Evolutionary conservation across 441 rosid genomes (phyloP).

Genomic region (Biscutella auriculata): DNA sequence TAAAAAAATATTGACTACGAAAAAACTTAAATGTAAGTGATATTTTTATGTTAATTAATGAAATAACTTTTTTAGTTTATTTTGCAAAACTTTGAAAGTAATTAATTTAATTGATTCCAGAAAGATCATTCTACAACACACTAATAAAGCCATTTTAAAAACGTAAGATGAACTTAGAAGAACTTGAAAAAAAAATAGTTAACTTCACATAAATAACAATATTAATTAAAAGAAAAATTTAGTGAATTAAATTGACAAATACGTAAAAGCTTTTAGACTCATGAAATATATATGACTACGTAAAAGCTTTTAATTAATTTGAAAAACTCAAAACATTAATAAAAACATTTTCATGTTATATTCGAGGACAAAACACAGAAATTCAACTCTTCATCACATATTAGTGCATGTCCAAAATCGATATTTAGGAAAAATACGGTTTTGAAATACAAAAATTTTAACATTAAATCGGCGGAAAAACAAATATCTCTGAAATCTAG

Average conservation of each 20-base stretch:
- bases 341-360: background rate
- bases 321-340: background rate
- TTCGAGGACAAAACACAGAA: background rate
- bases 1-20: slow-evolving; percentile 1
- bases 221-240: too few relatives aligned
- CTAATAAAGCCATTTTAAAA: background rate
- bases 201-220: too few relatives aligned
- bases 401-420: background rate
- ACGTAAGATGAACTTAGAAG: background rate
- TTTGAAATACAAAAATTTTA: too few relatives aligned
- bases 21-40: background rate
- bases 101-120: background rate
- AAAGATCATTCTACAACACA: background rate
- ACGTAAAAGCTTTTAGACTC: too few relatives aligned
- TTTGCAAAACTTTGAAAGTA: background rate
- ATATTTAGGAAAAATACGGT: too few relatives aligned
- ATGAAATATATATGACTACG: background rate
- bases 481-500: too few relatives aligned
- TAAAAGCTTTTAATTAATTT: background rate
- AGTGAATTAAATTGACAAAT: too few relatives aligned
- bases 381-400: background rate
- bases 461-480: too few relatives aligned
- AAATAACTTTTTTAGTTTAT: too few relatives aligned
- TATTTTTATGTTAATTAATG: background rate
- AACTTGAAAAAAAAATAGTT: too few relatives aligned